Evolutionary conservation across 2,329 filamentous ascomycete genomes (phyloP).

Genomic region (Neopestalotiopsis sp.): DNA sequence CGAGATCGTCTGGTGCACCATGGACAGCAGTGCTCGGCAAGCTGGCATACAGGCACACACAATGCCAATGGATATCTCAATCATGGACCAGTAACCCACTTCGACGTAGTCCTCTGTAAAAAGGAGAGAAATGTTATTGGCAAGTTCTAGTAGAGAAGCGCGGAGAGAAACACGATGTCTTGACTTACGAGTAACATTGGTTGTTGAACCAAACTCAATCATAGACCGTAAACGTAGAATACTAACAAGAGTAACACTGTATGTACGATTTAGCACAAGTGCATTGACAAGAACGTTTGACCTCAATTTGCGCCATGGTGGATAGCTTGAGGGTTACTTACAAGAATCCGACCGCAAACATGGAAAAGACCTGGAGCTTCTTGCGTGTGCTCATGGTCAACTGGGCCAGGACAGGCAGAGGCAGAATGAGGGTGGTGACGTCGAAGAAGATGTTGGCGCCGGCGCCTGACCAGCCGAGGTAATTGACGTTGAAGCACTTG

Average conservation of each 20-base stretch:
- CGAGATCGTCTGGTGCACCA: background rate
- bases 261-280: background rate
- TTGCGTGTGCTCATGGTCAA: slow-evolving; percentile 26
- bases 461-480: slow-evolving; percentile 27
- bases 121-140: background rate
- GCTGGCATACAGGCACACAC: slow-evolving; percentile 31
- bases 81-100: slow-evolving; percentile 28
- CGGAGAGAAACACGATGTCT: background rate
- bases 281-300: too few relatives aligned
- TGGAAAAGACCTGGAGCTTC: slow-evolving; percentile 27
- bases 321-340: slow-evolving; percentile 6
- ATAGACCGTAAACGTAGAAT: slow-evolving; percentile 28
- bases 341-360: slow-evolving; percentile 31
- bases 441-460: slow-evolving; percentile 27
- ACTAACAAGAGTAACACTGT: slow-evolving; percentile 28
- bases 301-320: background rate
- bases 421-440: slow-evolving; percentile 26
- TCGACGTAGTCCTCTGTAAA: slow-evolving; percentile 21
- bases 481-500: slow-evolving; percentile 27
- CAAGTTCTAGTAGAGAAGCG: background rate
- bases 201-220: slow-evolving; percentile 17
- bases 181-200: slow-evolving; percentile 17
- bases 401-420: slow-evolving; percentile 24
- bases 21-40: slow-evolving; percentile 23
- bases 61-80: slow-evolving; percentile 29